Percentiles rank a stretch among this genome's conserved stretches.
phyloP scores from a whole-genome alignment of 2,329 filamentous ascomycete species.

The Myrmaecium sp. region DNA sequence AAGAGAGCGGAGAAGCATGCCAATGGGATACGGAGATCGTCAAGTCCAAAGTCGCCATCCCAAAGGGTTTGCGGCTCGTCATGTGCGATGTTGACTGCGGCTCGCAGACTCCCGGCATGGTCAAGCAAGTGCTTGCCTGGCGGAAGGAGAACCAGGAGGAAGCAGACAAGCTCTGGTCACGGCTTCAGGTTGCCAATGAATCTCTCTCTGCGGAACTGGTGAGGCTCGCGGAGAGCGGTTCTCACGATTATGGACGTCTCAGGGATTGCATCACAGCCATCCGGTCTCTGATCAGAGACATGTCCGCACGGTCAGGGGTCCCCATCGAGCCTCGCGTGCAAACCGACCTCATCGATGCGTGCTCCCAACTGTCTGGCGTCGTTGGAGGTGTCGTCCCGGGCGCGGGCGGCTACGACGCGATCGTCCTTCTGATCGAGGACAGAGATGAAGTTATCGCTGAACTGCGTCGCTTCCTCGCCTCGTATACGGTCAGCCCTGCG shows the following conservation, averaged over 20 bases:
- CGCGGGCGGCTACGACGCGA: slow-evolving; percentile 83
- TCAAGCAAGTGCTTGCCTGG: slow-evolving; percentile 81
- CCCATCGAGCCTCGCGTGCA: slow-evolving; percentile 82
- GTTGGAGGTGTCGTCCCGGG: slow-evolving; percentile 86
- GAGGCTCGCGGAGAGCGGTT: slow-evolving; percentile 28
- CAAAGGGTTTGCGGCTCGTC: slow-evolving; percentile 56
- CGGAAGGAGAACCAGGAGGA: slow-evolving; percentile 43
- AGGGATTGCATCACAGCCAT: slow-evolving; percentile 33
- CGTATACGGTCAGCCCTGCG: slow-evolving; percentile 39
- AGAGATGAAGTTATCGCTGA: slow-evolving; percentile 43
- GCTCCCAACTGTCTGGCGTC: slow-evolving; percentile 57
- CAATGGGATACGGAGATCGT: slow-evolving; percentile 68
- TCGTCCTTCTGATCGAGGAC: slow-evolving; percentile 64
- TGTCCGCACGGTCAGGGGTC: slow-evolving; percentile 58
- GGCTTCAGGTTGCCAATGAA: slow-evolving; percentile 60
- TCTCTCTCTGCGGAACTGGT: slow-evolving; percentile 48
- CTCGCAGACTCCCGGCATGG: slow-evolving; percentile 87
- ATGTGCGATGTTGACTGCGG: slow-evolving; percentile 97
- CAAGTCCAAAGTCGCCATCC: slow-evolving; percentile 54
- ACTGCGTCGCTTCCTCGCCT: slow-evolving; percentile 44
- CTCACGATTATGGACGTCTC: slow-evolving; percentile 35
- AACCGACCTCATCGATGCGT: slow-evolving; percentile 65
- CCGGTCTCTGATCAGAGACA: slow-evolving; percentile 49
- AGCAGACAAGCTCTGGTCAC: slow-evolving; percentile 57
- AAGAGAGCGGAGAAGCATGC: slow-evolving; percentile 32